Evolutionary conservation across 1,139 yeast species (phyloP).

Genomic region (Taphrina betulina): DNA sequence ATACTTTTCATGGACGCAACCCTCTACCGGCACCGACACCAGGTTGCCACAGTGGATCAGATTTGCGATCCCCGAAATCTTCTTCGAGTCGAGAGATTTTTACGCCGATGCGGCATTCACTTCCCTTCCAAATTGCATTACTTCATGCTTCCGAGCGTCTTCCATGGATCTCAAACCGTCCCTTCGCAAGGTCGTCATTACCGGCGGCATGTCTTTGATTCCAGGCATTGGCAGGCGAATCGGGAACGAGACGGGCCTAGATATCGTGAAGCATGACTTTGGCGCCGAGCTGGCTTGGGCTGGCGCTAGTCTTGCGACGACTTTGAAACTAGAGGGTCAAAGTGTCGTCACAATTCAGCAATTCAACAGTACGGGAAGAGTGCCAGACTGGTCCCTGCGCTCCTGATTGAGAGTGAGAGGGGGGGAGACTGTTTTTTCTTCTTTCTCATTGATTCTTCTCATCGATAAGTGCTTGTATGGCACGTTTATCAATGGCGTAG

Average conservation of each 20-base stretch:
- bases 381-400: slow-evolving; percentile 33
- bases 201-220: slow-evolving; percentile 25
- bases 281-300: slow-evolving; percentile 19
- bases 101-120: slow-evolving; percentile 32
- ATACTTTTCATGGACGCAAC: slow-evolving; percentile 22
- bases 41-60: slow-evolving; percentile 32
- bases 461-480: slow-evolving; percentile 23
- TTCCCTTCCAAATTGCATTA: slow-evolving; percentile 24
- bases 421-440: too few relatives aligned
- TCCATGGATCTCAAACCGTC: slow-evolving; percentile 28
- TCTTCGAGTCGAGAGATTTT: slow-evolving; percentile 26
- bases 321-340: slow-evolving; percentile 2
- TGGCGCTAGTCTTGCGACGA: slow-evolving; percentile 23
- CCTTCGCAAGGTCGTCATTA: slow-evolving; percentile 20
- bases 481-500: slow-evolving; percentile 63
- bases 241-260: slow-evolving; percentile 14
- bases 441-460: slow-evolving; percentile 9
- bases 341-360: slow-evolving; percentile 12
- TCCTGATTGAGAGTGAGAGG: too few relatives aligned
- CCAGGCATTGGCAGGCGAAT: slow-evolving; percentile 29
- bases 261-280: slow-evolving; percentile 2
- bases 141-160: slow-evolving; percentile 4
- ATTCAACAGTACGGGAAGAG: slow-evolving; percentile 21
- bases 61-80: slow-evolving; percentile 20
- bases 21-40: slow-evolving; percentile 13